Conservation (phyloP, 176 grass and related monocot genomes). For the Stipa capillata region DNA sequence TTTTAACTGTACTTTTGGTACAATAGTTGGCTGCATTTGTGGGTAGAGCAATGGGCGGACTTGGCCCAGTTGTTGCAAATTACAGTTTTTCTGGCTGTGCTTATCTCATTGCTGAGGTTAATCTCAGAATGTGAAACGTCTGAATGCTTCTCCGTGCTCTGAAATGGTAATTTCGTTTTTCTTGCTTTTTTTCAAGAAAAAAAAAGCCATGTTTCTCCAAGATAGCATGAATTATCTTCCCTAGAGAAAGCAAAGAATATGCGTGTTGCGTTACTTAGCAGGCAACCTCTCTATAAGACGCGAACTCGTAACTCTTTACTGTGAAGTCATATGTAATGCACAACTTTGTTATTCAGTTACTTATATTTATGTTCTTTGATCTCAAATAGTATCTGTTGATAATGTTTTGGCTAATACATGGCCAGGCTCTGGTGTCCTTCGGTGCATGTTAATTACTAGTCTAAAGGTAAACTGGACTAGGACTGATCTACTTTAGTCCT, state of each 20-base stretch:
- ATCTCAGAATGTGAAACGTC: neutral
- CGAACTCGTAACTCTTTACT: neutral
- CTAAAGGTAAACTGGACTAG: no score
- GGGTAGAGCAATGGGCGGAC: neutral
- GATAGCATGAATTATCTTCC: neutral
- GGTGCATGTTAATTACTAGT: no score
- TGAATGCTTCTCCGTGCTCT: no score
- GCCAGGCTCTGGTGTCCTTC: no score
- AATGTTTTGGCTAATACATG: neutral
- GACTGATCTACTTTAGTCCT: neutral
- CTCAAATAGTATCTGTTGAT: neutral
- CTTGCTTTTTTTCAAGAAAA: no score
- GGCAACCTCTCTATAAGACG: neutral
- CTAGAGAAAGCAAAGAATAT: conserved; percentile 5
- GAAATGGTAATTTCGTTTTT: no score
- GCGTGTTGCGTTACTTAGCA: neutral
- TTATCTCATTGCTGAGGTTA: neutral
- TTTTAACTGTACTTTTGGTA: neutral
- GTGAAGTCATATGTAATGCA: neutral
- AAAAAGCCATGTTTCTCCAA: neutral
- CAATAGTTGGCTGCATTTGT: neutral
- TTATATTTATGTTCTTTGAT: neutral
- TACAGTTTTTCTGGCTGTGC: neutral
- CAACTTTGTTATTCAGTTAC: neutral
- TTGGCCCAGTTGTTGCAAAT: neutral